Conservation (phyloP, 495 filamentous ascomycete species). For the Tirmania nivea region DNA sequence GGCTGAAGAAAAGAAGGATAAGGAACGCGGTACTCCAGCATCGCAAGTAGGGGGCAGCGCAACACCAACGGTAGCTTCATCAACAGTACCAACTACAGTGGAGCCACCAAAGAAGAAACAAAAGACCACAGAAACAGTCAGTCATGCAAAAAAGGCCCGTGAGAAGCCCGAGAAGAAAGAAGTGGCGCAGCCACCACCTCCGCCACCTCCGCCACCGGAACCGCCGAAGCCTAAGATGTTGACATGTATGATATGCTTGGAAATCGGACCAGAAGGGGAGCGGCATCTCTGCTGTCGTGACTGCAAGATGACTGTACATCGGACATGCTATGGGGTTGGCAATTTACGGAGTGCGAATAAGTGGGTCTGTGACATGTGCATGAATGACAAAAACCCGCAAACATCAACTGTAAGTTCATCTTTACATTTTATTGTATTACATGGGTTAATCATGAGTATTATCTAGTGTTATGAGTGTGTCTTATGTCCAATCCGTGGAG, state of each 20-base stretch:
- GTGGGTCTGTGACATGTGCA: constrained; percentile 91
- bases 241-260: constrained; percentile 66
- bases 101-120: constrained; percentile 33
- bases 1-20: constrained; percentile 23
- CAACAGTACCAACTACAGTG: constrained; percentile 1
- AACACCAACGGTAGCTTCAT: not conserved
- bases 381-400: constrained; percentile 70
- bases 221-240: constrained; percentile 52
- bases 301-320: constrained; percentile 83
- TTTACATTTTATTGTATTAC: not conserved
- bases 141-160: constrained; percentile 3
- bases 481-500: constrained; percentile 46
- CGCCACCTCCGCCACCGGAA: constrained; percentile 39
- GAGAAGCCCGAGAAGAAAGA: constrained; percentile 17
- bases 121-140: constrained; percentile 19
- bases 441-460: not conserved
- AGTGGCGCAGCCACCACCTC: constrained; percentile 11
- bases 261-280: constrained; percentile 47
- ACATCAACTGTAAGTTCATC: constrained; percentile 53
- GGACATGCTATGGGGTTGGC: constrained; percentile 69
- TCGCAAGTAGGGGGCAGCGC: not conserved
- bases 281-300: constrained; percentile 57
- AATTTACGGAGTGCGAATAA: constrained; percentile 48
- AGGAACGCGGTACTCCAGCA: not conserved
- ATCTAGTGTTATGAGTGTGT: constrained; percentile 68